Evolutionary conservation across 305 asterid genomes (phyloP), one percentile per base, ranked within the genome.

Genomic region (Petunia hybrid): DNA sequence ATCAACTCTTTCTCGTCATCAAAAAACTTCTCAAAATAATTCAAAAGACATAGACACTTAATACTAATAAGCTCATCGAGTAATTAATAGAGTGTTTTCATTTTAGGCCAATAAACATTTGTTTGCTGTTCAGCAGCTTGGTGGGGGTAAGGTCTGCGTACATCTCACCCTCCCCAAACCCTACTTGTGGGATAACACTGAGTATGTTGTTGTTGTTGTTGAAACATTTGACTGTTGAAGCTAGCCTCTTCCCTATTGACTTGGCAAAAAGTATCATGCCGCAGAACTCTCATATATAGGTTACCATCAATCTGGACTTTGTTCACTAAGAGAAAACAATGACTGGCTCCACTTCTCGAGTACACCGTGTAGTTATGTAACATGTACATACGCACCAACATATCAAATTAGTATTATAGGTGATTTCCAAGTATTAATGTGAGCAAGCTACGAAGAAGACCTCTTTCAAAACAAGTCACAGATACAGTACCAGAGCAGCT

Each of bases 401-500:
- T n/a, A 73, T 73, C 62, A 73, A 73, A 36, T 36, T 3, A 73
- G 13, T 51, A 73, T 53, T 51, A 12, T 71, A 36, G 2, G 14
- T 36, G 78, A 51, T 51, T 38, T 51, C 67, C 76, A 79, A 51
- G 45, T 31, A 42, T n/a, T 73, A 71, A 83, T 71, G 12, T 6
- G 41, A 64, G 48, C 31, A 82, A 83, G 48, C 53, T 14, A 43
- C 66, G n/a, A 64, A 64, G 77, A 22, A 61, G 16, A 74, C 39
- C 12, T 70, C 67, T 59, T 65, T 4, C 35, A 13, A 60, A 80
- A 59, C 81, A 74, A 46, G 14, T 67, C 51, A 75, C n/a, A 85
- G 81, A 56, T 68, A 60, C 13, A 60, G 40, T 93, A 95, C 98
- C 99, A 95, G 69, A 91, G 84, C 76, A 95, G 90, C 92, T 95